These are phyloP conservation scores for Ramichloridium luteum DNA, from an alignment of 2,329 filamentous ascomycete genomes.

Conservation along the genomic window DNA sequence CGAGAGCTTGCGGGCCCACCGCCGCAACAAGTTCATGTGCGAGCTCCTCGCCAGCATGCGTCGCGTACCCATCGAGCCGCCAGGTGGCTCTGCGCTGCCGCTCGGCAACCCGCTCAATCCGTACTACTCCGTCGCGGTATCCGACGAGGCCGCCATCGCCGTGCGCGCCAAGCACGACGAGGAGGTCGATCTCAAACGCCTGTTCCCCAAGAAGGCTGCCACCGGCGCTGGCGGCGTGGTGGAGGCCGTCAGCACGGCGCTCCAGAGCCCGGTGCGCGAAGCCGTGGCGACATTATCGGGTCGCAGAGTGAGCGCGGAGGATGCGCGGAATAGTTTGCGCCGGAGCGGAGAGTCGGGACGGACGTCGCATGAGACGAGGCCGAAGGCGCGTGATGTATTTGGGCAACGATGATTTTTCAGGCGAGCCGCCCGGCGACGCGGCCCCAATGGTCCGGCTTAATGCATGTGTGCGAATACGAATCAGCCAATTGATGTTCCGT, in stretches of 20 bases:
- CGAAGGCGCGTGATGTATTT: no score
- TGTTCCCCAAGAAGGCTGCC: slow-evolving; percentile 1
- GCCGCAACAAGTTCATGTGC: slow-evolving; percentile 90
- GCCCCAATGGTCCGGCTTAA: no score
- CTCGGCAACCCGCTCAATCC: slow-evolving; percentile 55
- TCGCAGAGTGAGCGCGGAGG: neutral
- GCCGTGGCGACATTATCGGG: neutral
- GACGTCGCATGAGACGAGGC: no score
- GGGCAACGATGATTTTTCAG: no score
- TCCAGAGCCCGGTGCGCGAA: neutral
- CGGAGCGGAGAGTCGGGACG: no score
- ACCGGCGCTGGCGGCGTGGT: no score
- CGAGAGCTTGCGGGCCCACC: slow-evolving; percentile 63
- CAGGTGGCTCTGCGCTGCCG: slow-evolving; percentile 42
- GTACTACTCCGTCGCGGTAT: slow-evolving; percentile 41
- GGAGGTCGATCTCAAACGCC: neutral
- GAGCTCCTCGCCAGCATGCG: slow-evolving; percentile 70
- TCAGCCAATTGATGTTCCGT: no score
- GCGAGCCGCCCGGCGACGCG: no score
- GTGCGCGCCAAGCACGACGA: slow-evolving; percentile 4
- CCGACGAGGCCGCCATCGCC: slow-evolving; percentile 8
- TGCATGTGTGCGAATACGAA: no score
- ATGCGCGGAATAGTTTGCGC: no score
- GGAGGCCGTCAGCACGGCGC: neutral
- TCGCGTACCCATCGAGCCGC: slow-evolving; percentile 69